Percentiles rank a stretch among this genome's conserved stretches.
phyloP scores from a whole-genome alignment of 73 alveolate species.

The Paramecium pentaurelia region DNA sequence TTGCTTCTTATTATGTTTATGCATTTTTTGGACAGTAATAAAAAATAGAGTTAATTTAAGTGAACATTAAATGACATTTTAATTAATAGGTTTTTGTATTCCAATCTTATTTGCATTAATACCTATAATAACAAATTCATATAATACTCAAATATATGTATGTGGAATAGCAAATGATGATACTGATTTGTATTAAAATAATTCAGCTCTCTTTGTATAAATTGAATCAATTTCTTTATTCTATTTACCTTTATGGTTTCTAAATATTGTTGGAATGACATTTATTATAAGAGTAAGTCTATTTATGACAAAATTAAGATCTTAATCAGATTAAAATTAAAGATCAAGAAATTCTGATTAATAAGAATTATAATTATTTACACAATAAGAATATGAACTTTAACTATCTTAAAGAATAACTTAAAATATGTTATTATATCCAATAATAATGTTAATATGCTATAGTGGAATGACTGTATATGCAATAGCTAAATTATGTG shows the following conservation, averaged over 20 bases:
- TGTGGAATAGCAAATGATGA: slow-evolving; percentile 15
- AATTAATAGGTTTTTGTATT: neutral
- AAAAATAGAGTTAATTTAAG: neutral
- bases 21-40: slow-evolving; percentile 28
- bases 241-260: neutral
- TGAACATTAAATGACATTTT: neutral
- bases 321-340: neutral
- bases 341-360: neutral
- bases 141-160: neutral
- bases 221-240: neutral
- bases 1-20: neutral
- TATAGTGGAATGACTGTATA: neutral
- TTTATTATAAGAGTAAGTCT: neutral
- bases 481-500: neutral
- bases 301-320: neutral
- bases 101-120: neutral
- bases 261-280: neutral
- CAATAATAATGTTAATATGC: neutral
- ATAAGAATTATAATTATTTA: neutral
- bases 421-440: neutral
- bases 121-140: neutral
- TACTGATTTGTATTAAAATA: neutral
- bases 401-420: neutral
- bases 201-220: no score
- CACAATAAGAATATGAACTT: neutral